phyloP scores from a whole-genome alignment of 805 yeast species.

The Phaffomyces thermotolerans region DNA sequence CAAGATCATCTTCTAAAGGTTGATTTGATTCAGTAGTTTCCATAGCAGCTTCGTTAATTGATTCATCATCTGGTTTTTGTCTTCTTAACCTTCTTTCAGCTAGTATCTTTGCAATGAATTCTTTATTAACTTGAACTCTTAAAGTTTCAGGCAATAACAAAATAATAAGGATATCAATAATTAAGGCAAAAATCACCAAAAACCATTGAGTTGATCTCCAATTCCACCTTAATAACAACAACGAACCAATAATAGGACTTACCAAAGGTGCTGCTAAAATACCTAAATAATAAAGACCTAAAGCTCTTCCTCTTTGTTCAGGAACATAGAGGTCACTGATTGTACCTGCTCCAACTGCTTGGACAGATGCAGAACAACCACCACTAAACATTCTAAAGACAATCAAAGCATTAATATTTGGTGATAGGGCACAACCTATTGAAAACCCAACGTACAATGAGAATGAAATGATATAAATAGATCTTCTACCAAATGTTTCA shows the following conservation, averaged over 20 bases:
- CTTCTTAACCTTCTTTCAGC: constrained; percentile 27
- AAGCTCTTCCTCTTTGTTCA: constrained; percentile 65
- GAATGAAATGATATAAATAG: constrained; percentile 66
- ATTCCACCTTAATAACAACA: constrained; percentile 61
- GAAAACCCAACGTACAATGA: constrained; percentile 54
- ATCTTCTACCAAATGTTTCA: constrained; percentile 68
- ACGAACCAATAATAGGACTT: constrained; percentile 78
- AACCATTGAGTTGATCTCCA: constrained; percentile 92
- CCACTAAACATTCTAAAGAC: constrained; percentile 67
- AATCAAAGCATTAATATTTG: constrained; percentile 53
- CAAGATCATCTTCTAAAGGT: background rate
- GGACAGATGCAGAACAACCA: constrained; percentile 79
- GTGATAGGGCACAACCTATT: constrained; percentile 65
- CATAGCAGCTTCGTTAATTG: background rate
- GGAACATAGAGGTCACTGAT: constrained; percentile 65
- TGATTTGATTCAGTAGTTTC: too few species aligned
- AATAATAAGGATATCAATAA: constrained; percentile 40
- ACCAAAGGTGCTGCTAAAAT: constrained; percentile 73
- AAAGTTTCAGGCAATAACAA: constrained; percentile 73
- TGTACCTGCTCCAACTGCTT: constrained; percentile 87
- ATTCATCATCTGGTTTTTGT: constrained; percentile 4
- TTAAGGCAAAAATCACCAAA: constrained; percentile 58
- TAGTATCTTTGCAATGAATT: constrained; percentile 40
- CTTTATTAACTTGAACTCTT: constrained; percentile 45
- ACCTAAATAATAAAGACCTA: constrained; percentile 78